phyloP scores from a whole-genome alignment of 306 rosid species.

The Vigna nakashimae region DNA sequence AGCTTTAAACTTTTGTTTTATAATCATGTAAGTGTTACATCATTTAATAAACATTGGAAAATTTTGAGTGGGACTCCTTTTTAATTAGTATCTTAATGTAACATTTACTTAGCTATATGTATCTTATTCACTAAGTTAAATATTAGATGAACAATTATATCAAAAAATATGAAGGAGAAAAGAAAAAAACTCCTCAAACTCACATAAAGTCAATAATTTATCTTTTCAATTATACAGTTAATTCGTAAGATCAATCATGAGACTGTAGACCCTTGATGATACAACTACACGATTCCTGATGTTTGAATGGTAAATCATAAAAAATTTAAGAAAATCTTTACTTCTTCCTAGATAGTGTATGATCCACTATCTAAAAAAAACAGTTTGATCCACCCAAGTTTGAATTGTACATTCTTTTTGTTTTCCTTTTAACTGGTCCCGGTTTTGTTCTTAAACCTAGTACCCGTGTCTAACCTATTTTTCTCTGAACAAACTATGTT shows the following conservation, averaged over 20 bases:
- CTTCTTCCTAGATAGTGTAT: not conserved
- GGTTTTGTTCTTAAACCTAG: not conserved
- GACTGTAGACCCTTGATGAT: not conserved
- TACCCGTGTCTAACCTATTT: not conserved
- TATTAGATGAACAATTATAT: not conserved
- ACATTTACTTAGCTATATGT: not conserved
- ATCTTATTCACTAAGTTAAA: not conserved
- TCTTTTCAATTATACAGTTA: not conserved
- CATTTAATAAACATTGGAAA: not conserved
- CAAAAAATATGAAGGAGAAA: not conserved
- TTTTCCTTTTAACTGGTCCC: no score
- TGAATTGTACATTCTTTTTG: no score
- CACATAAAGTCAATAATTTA: not conserved
- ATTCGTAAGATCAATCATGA: not conserved
- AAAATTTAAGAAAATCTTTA: not conserved
- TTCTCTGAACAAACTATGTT: not conserved
- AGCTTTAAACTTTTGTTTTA: not conserved
- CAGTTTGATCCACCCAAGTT: no score
- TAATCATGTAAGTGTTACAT: not conserved
- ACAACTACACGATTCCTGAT: not conserved
- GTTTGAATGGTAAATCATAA: not conserved
- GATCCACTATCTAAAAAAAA: not conserved
- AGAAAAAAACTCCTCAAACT: not conserved
- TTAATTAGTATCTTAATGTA: not conserved
- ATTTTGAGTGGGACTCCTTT: no score